Conservation (phyloP, 345 rosid genomes). For the Lepidium sativum region DNA sequence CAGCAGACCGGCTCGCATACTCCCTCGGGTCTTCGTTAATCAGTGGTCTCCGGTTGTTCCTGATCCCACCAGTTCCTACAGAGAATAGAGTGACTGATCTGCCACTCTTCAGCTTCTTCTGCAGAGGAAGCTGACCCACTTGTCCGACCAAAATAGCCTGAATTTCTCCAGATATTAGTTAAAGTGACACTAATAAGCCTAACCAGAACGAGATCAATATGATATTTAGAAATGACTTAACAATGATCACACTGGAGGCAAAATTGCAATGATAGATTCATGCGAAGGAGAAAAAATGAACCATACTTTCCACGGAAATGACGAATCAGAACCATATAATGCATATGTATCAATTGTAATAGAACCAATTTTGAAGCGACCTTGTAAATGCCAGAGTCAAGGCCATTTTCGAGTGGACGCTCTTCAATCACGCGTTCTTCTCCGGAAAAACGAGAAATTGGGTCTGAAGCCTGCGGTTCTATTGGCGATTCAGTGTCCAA, state of each 20-base stretch:
- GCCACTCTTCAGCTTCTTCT: slow-evolving; percentile 72
- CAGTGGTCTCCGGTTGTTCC: slow-evolving; percentile 62
- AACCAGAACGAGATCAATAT: neutral
- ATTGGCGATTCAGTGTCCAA: slow-evolving; percentile 32
- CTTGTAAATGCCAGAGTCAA: slow-evolving; percentile 74
- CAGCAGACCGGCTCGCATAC: slow-evolving; percentile 50
- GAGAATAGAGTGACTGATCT: slow-evolving; percentile 49
- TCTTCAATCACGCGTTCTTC: slow-evolving; percentile 35
- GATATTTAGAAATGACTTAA: neutral
- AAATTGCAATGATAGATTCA: neutral
- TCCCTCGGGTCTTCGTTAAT: slow-evolving; percentile 68
- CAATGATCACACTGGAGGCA: neutral
- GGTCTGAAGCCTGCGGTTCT: slow-evolving; percentile 9
- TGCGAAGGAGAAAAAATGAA: neutral
- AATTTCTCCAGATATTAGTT: neutral
- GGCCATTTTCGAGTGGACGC: slow-evolving; percentile 63
- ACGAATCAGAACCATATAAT: neutral
- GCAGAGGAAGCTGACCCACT: slow-evolving; percentile 73
- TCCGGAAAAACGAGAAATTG: neutral
- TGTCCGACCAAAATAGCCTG: slow-evolving; percentile 91
- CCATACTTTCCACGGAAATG: neutral
- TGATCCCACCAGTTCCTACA: slow-evolving; percentile 81
- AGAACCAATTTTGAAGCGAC: slow-evolving; percentile 18
- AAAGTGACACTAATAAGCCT: neutral
- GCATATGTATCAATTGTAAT: neutral